Evolutionary conservation across 2,329 filamentous ascomycete genomes (phyloP).

Genomic region (Drechslera avenae): DNA sequence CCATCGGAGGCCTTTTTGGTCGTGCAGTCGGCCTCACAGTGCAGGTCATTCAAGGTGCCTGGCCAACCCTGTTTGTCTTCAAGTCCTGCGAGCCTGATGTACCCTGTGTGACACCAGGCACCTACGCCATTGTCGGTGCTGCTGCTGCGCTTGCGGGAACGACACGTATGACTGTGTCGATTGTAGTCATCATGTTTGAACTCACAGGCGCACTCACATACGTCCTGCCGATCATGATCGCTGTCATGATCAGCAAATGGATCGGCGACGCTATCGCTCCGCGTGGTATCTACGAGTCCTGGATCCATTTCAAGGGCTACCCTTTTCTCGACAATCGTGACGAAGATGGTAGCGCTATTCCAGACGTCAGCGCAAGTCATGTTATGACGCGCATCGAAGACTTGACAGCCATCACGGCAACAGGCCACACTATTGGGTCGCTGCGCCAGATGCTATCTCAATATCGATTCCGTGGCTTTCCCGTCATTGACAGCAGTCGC

Average conservation of each 20-base stretch:
- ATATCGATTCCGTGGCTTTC: constrained; percentile 87
- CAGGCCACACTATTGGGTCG: constrained; percentile 82
- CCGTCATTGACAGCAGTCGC: constrained; percentile 78
- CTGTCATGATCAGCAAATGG: constrained; percentile 98
- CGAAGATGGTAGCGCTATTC: constrained; percentile 64
- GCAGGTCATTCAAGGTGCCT: constrained; percentile 81
- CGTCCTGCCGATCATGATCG: constrained; percentile 97
- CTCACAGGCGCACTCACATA: constrained; percentile 95
- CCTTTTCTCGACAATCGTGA: constrained; percentile 94
- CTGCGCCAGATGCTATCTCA: constrained; percentile 72
- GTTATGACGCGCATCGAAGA: constrained; percentile 95
- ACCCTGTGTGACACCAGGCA: constrained; percentile 88
- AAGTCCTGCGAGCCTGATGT: constrained; percentile 81
- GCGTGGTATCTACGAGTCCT: constrained; percentile 93
- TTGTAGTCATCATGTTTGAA: constrained; percentile 99
- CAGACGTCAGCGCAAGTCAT: constrained; percentile 82
- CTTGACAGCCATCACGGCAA: constrained; percentile 82
- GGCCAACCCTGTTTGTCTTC: constrained; percentile 79
- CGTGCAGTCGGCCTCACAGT: constrained; percentile 88
- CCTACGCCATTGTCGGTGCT: constrained; percentile 94
- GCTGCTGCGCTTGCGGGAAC: constrained; percentile 93
- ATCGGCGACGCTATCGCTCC: constrained; percentile 94
- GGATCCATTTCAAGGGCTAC: constrained; percentile 96
- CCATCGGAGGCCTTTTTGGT: constrained; percentile 88
- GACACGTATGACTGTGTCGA: constrained; percentile 95